phyloP scores from a whole-genome alignment of 192 early-diverging fungal genomes.

The Backusella psychrophila region DNA sequence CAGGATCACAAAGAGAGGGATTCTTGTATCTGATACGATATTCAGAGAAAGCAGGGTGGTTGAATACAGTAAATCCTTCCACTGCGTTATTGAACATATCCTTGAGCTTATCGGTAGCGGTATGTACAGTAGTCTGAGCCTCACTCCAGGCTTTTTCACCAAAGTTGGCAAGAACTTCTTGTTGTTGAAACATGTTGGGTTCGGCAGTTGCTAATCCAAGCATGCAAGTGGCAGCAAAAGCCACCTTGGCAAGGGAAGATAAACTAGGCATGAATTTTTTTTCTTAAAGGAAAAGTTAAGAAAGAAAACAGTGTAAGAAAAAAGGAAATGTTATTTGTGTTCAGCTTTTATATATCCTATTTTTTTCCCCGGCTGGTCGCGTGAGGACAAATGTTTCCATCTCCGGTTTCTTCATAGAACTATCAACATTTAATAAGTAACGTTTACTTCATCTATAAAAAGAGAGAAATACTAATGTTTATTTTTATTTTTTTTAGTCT shows the following conservation, averaged over 20 bases:
- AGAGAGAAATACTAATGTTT: too few species aligned
- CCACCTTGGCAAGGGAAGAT: constrained; percentile 11
- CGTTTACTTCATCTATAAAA: background rate
- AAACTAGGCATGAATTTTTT: constrained; percentile 12
- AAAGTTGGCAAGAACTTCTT: constrained; percentile 5
- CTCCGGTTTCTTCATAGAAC: background rate
- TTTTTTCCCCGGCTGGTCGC: constrained; percentile 10
- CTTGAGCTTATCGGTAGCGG: constrained; percentile 12
- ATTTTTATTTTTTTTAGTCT: too few species aligned
- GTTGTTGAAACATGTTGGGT: constrained; percentile 1
- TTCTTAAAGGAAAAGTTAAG: background rate
- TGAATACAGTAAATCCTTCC: constrained; percentile 43
- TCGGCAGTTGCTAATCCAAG: background rate
- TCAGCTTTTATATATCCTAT: background rate
- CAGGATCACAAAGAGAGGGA: constrained; percentile 80
- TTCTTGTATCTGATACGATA: constrained; percentile 74
- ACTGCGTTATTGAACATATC: constrained; percentile 37
- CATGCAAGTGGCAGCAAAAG: background rate
- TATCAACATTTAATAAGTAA: background rate
- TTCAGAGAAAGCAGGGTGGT: constrained; percentile 64
- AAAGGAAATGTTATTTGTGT: background rate
- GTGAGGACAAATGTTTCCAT: background rate
- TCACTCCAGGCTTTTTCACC: constrained; percentile 12
- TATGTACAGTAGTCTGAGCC: background rate
- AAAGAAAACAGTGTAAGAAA: background rate